Base-by-base conservation (phyloP, 139 green algal genomes). In the Picochlorum sp. region DNA sequence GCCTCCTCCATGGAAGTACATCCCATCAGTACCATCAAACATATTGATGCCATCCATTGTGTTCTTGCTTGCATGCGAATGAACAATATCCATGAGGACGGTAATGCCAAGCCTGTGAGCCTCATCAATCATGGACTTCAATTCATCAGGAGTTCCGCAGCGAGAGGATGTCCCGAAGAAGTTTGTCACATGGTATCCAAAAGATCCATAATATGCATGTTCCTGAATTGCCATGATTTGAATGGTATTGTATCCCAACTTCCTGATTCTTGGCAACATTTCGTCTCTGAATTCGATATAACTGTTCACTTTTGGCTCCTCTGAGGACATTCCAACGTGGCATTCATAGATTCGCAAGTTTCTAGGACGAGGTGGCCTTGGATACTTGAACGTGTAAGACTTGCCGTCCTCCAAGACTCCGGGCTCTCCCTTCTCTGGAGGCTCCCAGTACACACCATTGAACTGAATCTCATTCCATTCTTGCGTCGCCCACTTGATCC, bases 161-260 rank as follows among this genome's bases (percentile, higher is more conserved):
- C 94, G 83, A 56, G 77, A 91, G 58, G 68, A 85, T 50, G 90
- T 83, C 24, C 75, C 91, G 68, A 99, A 99, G 73, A 98, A 99
- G 83, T 97, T 97, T 62, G 91, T 98, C 45, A 98, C 94, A 63
- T 79, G 73, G 66, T 75, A 75, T 41, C 93, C 93, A 70, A 98
- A 98, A 59, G 77, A 91, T 61, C 84, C 86, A 66, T 87, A 87
- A 76, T 90, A 87, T 24, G 88, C 89, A 67, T 98, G 92, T 74
- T 97, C 92, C 79, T 98, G 92, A 61, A 98, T 83, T 47, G 93
- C 93, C 93, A 98, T 98, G 79, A 98, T 92, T 82, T 98, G 94
- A 71, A 99, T 92, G n/a, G 89, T 81, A 79, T 99, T 99, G 86
- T 99, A 99, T 23, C 94, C 94, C 62, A 92, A 69, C 41, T 74